Conservation (phyloP, 352 stramenopile species). For the Pythium biforme region DNA sequence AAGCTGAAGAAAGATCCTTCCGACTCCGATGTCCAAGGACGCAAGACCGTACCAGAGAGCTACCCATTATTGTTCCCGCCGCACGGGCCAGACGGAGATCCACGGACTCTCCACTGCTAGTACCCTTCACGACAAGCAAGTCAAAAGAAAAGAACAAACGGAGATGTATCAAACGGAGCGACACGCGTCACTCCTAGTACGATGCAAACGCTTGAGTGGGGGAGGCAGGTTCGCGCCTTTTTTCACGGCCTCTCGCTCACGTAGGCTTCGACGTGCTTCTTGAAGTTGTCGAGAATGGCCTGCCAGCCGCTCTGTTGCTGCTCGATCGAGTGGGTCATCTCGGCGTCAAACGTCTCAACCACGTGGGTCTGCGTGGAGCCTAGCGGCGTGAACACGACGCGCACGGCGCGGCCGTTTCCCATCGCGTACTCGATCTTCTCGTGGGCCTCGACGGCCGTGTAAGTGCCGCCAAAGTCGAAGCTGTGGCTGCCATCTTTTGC, state of each 20-base stretch:
- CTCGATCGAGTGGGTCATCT: slow-evolving; percentile 11
- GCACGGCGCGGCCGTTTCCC: slow-evolving; percentile 1
- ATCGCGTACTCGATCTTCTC: slow-evolving; percentile 15
- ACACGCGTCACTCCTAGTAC: too few species aligned
- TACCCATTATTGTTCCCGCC: too few species aligned
- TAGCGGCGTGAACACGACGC: not conserved
- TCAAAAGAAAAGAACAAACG: too few species aligned
- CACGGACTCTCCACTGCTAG: too few species aligned
- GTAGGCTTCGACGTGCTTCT: slow-evolving; percentile 17
- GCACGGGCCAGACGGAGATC: too few species aligned
- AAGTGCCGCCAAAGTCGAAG: slow-evolving; percentile 17
- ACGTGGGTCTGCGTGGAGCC: slow-evolving; percentile 9
- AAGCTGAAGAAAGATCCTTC: slow-evolving; percentile 1
- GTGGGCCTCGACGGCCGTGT: slow-evolving; percentile 7
- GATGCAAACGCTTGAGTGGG: too few species aligned
- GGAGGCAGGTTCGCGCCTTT: not conserved
- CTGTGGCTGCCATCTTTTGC: slow-evolving; percentile 17
- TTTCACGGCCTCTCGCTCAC: not conserved
- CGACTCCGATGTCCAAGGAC: not conserved
- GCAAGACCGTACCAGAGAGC: not conserved
- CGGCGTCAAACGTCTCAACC: slow-evolving; percentile 19
- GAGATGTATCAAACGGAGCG: too few species aligned
- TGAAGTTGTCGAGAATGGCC: slow-evolving; percentile 24
- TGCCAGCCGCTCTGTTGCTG: slow-evolving; percentile 16
- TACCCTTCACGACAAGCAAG: too few species aligned